Base-by-base conservation (phyloP, 495 filamentous ascomycete species). In the Xylaria acuta region DNA sequence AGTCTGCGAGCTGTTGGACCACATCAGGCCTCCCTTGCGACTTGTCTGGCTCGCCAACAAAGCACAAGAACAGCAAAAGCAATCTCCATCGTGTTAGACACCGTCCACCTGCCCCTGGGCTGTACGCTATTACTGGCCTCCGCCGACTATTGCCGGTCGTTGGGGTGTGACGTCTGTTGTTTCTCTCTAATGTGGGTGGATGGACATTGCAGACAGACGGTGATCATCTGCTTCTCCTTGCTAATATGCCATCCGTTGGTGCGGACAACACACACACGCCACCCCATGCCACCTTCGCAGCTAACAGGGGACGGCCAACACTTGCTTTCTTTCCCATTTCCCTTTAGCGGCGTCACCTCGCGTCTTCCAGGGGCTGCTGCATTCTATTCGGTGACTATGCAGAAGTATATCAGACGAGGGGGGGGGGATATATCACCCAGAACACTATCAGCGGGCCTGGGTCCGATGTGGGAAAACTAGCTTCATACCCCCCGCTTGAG, bases 271-370 rank as follows among this genome's bases (percentile, higher is more conserved):
- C 58, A 38, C 7, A 38, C 36, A 38, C 7, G n/a, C n/a, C n/a
- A 32, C 63, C 22, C 38, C 63, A 65, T 47, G 40, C 62, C 3
- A 7, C 62, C n/a, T 43, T 41, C 38, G 60, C 40, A 64, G 38
- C 60, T 18, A 65, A 47, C 41, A 45, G 59, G 56, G 56, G 34
- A 12, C 3, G 20, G 20, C 20, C 3, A 18, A n/a, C n/a, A 64
- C 62, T 32, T 14, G 40, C 22, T 30, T n/a, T n/a, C n/a, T n/a
- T 41, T 30, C 62, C 18, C 38, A 27, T 45, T 45, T 45, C 5
- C 20, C 40, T 64, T 18, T 16, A 63, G 62, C 14, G 36, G 62
- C 47, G 40, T 32, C 22, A 64, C 62, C 38, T 45, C 62, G 62
- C 27, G 6, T 45, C 22, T 43, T 45, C 5, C 40, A 64, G 30